Evolutionary conservation across 1,284 basidiomycete species (phyloP), one percentile per base, ranked within the genome.

Genomic region (Ganoderma lucidum): DNA sequence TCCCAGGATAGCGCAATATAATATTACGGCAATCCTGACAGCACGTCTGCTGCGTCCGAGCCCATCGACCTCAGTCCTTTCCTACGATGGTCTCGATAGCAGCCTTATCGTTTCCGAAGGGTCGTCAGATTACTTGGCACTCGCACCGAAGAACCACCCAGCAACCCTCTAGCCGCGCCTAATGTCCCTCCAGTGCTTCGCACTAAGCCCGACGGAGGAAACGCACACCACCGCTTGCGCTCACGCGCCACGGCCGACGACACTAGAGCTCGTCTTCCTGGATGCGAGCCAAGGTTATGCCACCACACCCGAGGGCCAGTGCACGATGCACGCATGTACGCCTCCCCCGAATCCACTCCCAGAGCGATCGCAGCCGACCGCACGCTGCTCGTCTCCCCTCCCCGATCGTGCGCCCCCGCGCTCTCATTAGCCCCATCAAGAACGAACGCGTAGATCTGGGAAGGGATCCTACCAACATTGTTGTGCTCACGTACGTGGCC

Each of bases 21-120:
- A 59, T n/a, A 35, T 59, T 39, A 39, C 35, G 56, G 35, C 35
- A 39, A n/a, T n/a, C 56, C 17, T 59, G 56, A 59, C 56, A 59
- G 35, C 56, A 17, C 35, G 19, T 14, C 56, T 39, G 35, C 56
- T 59, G 56, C 56, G 35, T 59, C 15, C 48, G 23, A 23, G 23
- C 23, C 48, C 56, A 23, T 59, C 17, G 56, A 59, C 35, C 19
- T 39, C 56, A 35, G 17, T 12, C 32, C 56, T 12, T 39, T 19
- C 48, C 48, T 23, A 3, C 56, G 17, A 59, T 59, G 35, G 19
- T 3, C 56, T 39, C 9, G 35, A 51, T 51, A 51, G 48, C 56
- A 37, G 35, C 56, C 56, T 23, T 56, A 56, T 56, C 53, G 32
- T 56, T 35, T 35, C 28, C 53, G 53, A 32, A 28, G 12, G 17